A percentile compares a stretch with the other conserved stretches of the same genome.
These are phyloP conservation scores for Saksenaea vasiformis DNA, from an alignment of 371 early-diverging fungal genomes.

Conservation along the genomic window DNA sequence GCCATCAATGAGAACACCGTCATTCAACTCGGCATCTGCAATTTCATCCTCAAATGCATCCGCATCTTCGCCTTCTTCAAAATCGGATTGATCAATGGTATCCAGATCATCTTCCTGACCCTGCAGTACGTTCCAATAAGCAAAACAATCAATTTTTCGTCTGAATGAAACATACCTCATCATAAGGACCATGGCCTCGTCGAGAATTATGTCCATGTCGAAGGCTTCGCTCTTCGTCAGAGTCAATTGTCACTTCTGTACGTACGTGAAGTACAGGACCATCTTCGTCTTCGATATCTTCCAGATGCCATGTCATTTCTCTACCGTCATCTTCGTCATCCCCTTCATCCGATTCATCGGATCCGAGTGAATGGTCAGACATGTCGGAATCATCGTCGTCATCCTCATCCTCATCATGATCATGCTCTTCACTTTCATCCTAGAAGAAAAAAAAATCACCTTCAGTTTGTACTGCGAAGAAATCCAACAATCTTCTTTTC, in stretches of 20 bases:
- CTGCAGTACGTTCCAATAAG: not conserved
- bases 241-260: constrained; percentile 42
- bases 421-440: constrained; percentile 42
- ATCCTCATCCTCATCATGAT: constrained; percentile 45
- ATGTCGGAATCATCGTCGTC: constrained; percentile 41
- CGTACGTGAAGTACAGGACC: constrained; percentile 49
- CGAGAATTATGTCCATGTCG: not conserved
- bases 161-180: constrained; percentile 28
- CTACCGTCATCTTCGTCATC: constrained; percentile 50
- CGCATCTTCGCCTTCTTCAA: constrained; percentile 52
- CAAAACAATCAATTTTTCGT: not conserved
- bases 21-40: constrained; percentile 43
- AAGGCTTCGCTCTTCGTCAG: constrained; percentile 36
- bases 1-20: constrained; percentile 56
- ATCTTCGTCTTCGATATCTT: constrained; percentile 60
- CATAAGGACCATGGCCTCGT: constrained; percentile 29
- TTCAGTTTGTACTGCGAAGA: not conserved
- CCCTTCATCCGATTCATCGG: constrained; percentile 54
- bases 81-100: constrained; percentile 48
- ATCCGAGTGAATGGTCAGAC: constrained; percentile 16
- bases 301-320: constrained; percentile 54
- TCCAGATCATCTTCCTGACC: constrained; percentile 47
- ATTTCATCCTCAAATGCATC: constrained; percentile 50
- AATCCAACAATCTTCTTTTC: not conserved
- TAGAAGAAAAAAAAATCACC: not conserved